Percentiles rank a stretch among this genome's conserved stretches.
These are phyloP conservation scores for Pseudocercospora fuligena DNA, from an alignment of 2,329 filamentous ascomycete species.

Conservation along the genomic window DNA sequence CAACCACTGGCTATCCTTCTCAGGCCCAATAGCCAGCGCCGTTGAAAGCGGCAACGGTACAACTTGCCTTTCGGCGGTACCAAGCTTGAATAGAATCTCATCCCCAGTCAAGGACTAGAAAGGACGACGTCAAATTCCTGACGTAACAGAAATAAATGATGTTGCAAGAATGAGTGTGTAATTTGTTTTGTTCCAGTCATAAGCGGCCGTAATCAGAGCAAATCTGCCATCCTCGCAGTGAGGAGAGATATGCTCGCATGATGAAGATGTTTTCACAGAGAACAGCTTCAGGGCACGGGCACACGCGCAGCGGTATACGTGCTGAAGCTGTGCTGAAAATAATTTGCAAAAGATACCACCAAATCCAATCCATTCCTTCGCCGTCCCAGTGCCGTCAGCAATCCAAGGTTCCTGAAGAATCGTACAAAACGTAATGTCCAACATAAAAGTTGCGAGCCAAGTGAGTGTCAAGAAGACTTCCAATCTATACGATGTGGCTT, in stretches of 20 bases:
- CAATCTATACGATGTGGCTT: conserved; percentile 62
- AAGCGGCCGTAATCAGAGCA: conserved; percentile 19
- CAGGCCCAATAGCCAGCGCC: not conserved
- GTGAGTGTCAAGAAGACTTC: not conserved
- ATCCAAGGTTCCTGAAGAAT: conserved; percentile 7
- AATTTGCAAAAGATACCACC: not conserved
- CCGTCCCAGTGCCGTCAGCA: conserved; percentile 1
- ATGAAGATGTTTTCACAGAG: conserved; percentile 18
- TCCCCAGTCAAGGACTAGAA: not conserved
- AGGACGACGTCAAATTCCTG: not conserved
- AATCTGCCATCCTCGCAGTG: not conserved
- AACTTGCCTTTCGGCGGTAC: not conserved
- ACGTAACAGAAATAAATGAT: not conserved
- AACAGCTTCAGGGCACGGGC: conserved; percentile 10
- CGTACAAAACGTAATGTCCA: conserved; percentile 6
- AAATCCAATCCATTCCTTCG: conserved; percentile 5
- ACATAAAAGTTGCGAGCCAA: conserved; percentile 5
- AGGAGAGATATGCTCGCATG: conserved; percentile 8
- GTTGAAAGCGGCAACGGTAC: not conserved
- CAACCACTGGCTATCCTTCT: conserved; percentile 1
- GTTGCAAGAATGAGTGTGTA: conserved; percentile 11
- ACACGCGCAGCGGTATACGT: conserved; percentile 11
- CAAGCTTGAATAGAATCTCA: not conserved
- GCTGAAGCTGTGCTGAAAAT: conserved; percentile 11
- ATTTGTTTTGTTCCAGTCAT: conserved; percentile 10